Evolutionary conservation across 2,329 filamentous ascomycete genomes (phyloP).

Genomic region (Lasiodiplodia hormozganensis): DNA sequence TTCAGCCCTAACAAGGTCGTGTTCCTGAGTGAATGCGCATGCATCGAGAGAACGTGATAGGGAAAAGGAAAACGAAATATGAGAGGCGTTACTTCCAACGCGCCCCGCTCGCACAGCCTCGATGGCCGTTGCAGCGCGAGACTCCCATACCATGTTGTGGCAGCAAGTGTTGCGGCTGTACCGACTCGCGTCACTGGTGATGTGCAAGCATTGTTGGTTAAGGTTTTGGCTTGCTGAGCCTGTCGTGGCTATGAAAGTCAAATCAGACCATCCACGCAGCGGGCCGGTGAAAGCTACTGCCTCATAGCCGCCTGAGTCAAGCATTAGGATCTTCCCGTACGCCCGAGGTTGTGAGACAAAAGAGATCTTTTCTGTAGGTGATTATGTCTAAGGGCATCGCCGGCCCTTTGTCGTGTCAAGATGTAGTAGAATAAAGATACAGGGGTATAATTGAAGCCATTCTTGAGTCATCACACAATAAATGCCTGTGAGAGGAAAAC

Average conservation of each 20-base stretch:
- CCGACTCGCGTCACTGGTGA: background rate
- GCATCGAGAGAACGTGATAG: background rate
- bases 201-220: background rate
- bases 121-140: background rate
- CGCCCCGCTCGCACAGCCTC: background rate
- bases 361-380: background rate
- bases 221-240: background rate
- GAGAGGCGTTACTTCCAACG: too few species aligned
- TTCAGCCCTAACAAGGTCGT: background rate
- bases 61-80: background rate
- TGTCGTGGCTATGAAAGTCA: background rate
- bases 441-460: conserved; percentile 24
- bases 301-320: background rate
- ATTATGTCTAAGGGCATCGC: conserved; percentile 1
- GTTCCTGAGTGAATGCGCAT: background rate
- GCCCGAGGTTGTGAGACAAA: background rate
- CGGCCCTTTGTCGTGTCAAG: background rate
- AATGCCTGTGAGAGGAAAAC: background rate
- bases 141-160: background rate
- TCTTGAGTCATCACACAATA: conserved; percentile 1
- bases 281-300: too few species aligned
- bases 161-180: background rate
- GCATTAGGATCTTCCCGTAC: background rate
- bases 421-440: background rate
- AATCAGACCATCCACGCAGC: background rate